phyloP scores from a whole-genome alignment of 2,329 filamentous ascomycete genomes.

The Ophiostoma australiae region DNA sequence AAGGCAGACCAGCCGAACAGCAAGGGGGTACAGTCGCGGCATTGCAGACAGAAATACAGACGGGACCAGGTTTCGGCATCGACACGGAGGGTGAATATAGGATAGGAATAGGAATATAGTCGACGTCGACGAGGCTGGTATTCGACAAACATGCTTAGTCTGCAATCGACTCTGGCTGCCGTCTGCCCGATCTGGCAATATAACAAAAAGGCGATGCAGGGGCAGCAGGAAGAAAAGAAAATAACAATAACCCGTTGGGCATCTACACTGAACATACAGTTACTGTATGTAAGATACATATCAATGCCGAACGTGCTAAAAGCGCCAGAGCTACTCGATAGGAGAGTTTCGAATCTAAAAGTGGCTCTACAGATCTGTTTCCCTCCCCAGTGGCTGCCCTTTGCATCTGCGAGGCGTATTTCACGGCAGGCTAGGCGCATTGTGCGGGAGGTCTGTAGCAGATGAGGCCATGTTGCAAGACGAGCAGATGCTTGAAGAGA shows the following conservation, averaged over 20 bases:
- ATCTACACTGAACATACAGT: neutral
- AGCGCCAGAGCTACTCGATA: neutral
- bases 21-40: neutral
- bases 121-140: neutral
- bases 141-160: neutral
- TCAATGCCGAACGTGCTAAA: neutral
- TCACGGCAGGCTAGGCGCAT: conserved; percentile 23
- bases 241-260: neutral
- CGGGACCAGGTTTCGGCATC: neutral
- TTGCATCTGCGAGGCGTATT: conserved; percentile 23
- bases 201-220: neutral
- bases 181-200: neutral
- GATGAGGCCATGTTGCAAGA: no score
- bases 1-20: conserved; percentile 1
- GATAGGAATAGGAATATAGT: neutral
- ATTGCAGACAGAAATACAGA: neutral
- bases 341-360: no score
- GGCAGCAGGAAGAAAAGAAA: neutral
- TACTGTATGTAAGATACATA: no score
- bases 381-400: neutral
- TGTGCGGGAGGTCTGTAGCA: neutral
- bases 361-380: neutral
- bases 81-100: conserved; percentile 1
- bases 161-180: neutral
- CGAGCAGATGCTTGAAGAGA: neutral